Percentiles rank a stretch among this genome's conserved stretches.
Evolutionary conservation across 2,329 filamentous ascomycete genomes (phyloP).

Genomic region (Colletotrichum destructivum): DNA sequence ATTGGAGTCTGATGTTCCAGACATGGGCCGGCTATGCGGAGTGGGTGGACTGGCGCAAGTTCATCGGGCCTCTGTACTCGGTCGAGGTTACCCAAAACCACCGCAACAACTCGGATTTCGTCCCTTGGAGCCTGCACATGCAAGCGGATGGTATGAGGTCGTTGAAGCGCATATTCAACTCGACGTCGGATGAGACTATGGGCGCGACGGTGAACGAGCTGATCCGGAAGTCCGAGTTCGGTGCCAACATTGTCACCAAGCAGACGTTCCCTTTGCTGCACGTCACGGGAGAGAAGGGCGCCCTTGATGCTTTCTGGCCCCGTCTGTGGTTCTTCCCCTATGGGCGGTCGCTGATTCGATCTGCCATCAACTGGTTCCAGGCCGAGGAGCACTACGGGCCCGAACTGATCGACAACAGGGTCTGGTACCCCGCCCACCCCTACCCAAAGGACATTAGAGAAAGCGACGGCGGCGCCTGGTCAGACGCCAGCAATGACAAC

Average conservation of each 20-base stretch:
- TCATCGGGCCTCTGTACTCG: constrained; percentile 47
- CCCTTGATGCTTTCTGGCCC: constrained; percentile 51
- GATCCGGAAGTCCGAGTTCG: constrained; percentile 52
- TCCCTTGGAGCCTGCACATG: constrained; percentile 51
- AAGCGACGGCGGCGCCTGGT: constrained; percentile 41
- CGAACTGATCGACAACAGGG: constrained; percentile 50
- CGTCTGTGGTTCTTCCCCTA: constrained; percentile 58
- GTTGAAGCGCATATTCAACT: constrained; percentile 51
- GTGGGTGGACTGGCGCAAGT: constrained; percentile 53
- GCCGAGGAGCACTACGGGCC: constrained; percentile 46
- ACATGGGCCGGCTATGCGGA: constrained; percentile 54
- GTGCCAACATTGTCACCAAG: constrained; percentile 55
- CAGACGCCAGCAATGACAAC: constrained; percentile 41
- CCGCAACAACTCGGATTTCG: constrained; percentile 46
- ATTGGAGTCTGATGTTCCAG: constrained; percentile 58
- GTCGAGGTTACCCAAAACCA: constrained; percentile 45
- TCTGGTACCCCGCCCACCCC: constrained; percentile 46
- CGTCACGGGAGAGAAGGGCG: constrained; percentile 56
- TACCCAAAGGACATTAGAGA: constrained; percentile 37
- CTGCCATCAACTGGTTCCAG: constrained; percentile 47
- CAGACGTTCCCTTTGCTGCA: constrained; percentile 56
- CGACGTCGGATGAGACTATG: constrained; percentile 48
- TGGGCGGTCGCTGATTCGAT: constrained; percentile 49
- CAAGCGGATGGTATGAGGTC: constrained; percentile 50
- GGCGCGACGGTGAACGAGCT: constrained; percentile 49